Conservation (phyloP, 2,329 filamentous ascomycete genomes). For the Scolecobasidium constrictum region DNA sequence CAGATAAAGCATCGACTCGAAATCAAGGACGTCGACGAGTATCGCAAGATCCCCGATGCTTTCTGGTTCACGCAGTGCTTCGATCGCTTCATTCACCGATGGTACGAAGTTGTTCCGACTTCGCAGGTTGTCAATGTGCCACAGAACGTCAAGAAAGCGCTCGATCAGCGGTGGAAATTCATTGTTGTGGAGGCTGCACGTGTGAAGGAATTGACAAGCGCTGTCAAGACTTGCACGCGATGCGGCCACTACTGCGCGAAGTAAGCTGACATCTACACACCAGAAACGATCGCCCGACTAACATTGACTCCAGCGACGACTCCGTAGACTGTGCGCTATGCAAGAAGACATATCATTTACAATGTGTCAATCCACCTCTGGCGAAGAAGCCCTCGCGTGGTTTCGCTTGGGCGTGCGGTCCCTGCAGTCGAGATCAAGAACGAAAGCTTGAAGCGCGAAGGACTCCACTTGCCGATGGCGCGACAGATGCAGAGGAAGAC, state of each 20-base stretch:
- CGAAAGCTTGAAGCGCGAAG: conserved; percentile 82
- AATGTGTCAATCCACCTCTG: conserved; percentile 83
- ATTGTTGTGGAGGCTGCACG: conserved; percentile 89
- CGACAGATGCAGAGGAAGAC: conserved; percentile 50
- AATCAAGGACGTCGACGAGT: conserved; percentile 70
- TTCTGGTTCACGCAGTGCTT: conserved; percentile 99
- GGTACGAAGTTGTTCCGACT: conserved; percentile 93
- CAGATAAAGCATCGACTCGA: conserved; percentile 81
- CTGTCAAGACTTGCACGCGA: conserved; percentile 90
- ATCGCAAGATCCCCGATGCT: conserved; percentile 71
- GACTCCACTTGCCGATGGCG: conserved; percentile 55
- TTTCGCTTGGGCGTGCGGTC: conserved; percentile 95
- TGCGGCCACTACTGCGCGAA: conserved; percentile 85
- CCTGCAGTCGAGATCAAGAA: conserved; percentile 93
- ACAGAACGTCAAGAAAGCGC: conserved; percentile 84
- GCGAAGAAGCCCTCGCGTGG: conserved; percentile 94
- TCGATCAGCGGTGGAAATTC: conserved; percentile 94
- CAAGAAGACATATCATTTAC: conserved; percentile 94
- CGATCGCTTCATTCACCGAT: conserved; percentile 95
- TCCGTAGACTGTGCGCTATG: conserved; percentile 97
- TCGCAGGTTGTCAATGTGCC: conserved; percentile 92
- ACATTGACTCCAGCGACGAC: conserved; percentile 52
- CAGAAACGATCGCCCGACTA: neutral
- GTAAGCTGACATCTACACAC: too few relatives aligned
- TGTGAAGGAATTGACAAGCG: conserved; percentile 89